Percentiles rank a stretch among this genome's conserved stretches.
These are phyloP conservation scores for Globisporangium megalacanthum DNA, from an alignment of 352 stramenopile genomes.

Conservation along the genomic window DNA sequence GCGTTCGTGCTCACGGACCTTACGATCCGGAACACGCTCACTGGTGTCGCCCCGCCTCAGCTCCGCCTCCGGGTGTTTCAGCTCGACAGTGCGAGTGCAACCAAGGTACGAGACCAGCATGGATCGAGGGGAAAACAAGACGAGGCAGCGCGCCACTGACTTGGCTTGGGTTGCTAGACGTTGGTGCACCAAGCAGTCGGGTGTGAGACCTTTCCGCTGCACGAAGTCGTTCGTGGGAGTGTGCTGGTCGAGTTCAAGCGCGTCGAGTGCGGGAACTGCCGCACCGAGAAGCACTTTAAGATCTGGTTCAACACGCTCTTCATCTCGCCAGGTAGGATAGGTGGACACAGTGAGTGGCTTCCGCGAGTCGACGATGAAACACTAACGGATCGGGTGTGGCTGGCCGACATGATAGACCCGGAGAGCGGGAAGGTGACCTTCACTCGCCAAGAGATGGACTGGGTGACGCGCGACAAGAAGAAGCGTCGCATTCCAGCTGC, in stretches of 20 bases:
- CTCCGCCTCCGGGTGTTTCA: conserved; percentile 48
- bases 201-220: conserved; percentile 41
- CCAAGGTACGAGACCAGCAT: conserved; percentile 16
- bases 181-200: conserved; percentile 46
- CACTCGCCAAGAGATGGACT: conserved; percentile 54
- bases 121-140: not conserved
- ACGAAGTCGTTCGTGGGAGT: conserved; percentile 38
- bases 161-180: conserved; percentile 5
- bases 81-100: conserved; percentile 17
- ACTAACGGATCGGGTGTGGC: too few relatives aligned
- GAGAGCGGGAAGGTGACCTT: conserved; percentile 31
- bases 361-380: too few relatives aligned
- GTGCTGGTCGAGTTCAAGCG: conserved; percentile 59
- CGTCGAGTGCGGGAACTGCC: conserved; percentile 27
- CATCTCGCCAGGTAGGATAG: conserved; percentile 18
- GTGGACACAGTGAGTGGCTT: too few relatives aligned
- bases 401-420: conserved; percentile 21
- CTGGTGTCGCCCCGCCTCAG: conserved; percentile 9
- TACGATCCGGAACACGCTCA: conserved; percentile 12
- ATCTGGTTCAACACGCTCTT: conserved; percentile 72
- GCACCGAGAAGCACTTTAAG: conserved; percentile 61
- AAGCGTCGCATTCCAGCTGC: conserved; percentile 51
- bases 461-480: conserved; percentile 57
- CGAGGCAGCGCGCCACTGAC: not conserved
- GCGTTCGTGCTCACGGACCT: conserved; percentile 7